Conservation (phyloP, 768 basidiomycete species). For the Gymnopilus junonius region DNA sequence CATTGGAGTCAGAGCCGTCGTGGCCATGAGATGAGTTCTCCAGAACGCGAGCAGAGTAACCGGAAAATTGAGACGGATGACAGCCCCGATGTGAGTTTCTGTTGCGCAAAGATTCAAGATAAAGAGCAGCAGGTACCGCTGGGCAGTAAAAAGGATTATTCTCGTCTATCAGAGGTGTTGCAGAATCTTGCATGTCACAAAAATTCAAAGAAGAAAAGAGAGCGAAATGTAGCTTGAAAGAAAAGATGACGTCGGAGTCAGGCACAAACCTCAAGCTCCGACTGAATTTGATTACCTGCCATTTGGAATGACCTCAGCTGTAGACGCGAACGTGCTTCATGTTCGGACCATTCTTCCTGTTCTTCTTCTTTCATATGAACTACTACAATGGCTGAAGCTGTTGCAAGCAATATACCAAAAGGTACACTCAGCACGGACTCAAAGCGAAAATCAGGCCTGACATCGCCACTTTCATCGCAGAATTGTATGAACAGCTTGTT, state of each 20-base stretch:
- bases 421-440: not conserved
- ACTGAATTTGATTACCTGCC: not conserved
- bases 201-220: not conserved
- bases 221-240: not conserved
- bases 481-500: conserved; percentile 46
- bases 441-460: not conserved
- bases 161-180: conserved; percentile 46
- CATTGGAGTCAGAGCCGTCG: conserved; percentile 15
- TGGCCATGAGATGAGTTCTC: conserved; percentile 28
- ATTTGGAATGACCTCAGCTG: not conserved
- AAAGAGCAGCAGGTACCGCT: conserved; percentile 47
- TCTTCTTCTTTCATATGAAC: too few relatives aligned
- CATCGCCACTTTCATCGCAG: conserved; percentile 18
- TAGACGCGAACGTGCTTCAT: conserved; percentile 2
- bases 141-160: conserved; percentile 67
- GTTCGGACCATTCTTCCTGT: not conserved
- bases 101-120: conserved; percentile 48
- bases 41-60: conserved; percentile 38
- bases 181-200: not conserved
- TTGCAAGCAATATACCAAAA: not conserved
- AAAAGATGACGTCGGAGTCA: too few relatives aligned
- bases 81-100: conserved; percentile 23
- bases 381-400: not conserved
- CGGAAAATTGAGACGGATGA: conserved; percentile 22
- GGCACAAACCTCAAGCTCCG: too few relatives aligned